Base-by-base conservation (phyloP, 2,329 filamentous ascomycete species). In the Sporothrix inflata region DNA sequence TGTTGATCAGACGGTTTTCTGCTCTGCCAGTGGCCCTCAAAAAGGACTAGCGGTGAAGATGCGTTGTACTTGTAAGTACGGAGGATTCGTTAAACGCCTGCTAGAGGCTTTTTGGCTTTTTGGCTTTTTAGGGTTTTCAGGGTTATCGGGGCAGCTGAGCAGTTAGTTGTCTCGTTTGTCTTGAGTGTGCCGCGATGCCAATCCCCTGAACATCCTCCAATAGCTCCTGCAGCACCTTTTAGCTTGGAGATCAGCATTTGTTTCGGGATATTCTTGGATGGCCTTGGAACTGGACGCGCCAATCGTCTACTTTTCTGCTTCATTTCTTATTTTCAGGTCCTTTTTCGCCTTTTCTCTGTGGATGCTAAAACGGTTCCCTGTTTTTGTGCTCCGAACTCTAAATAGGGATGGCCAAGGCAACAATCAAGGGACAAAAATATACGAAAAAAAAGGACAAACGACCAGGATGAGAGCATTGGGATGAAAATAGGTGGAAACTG, bases 31-130 rank as follows among this genome's bases (percentile, higher is more conserved):
- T 19, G 16, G n/a, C 38, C 61, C 63, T 45, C 14, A 21, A 47
- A 30, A 34, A n/a, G 42, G 24, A 66, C 61, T 65, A 65, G 61
- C 61, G 61, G 61, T 65, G 61, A 45, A 65, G 40, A 21, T 63
- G 57, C 19, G 11, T 6, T n/a, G 53, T 3, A 21, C 34, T n/a
- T 19, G 27, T 30, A 12, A 38, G 21, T 27, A 45, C 40, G 61
- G 61, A 65, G 21, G n/a, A 65, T 65, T 9, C 3, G 14, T 11
- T 30, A 11, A n/a, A 47, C 40, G 21, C 21, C 11, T 21, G n/a
- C n/a, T n/a, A n/a, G n/a, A n/a, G n/a, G n/a, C n/a, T n/a, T n/a
- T n/a, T n/a, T n/a, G n/a, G n/a, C n/a, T n/a, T n/a, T n/a, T n/a
- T n/a, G n/a, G n/a, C n/a, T n/a, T 16, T 45, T 60, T 1, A 14